Base-by-base conservation (phyloP, 164 flowering plant species). In the Vitis labrusca region DNA sequence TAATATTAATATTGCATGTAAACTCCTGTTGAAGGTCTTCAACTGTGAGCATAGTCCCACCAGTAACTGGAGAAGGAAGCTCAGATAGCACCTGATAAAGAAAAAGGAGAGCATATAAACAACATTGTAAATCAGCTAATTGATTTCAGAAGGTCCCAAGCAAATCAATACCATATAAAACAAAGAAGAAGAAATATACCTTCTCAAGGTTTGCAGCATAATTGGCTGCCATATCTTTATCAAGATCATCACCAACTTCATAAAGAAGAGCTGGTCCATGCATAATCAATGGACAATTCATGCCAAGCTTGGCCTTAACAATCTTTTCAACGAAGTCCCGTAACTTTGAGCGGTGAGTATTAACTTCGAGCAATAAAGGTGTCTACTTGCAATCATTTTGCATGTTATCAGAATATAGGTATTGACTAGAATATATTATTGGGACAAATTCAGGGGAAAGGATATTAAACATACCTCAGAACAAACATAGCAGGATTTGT, bases 201-300 rank as follows among this genome's bases (percentile, higher is more conserved):
- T 92, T 94, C n/a, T 92, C 97, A 75, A 89, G 91, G 71, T 90
- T 94, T 37, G 88, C 83, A 32, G 80, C 80, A 82, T 94, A 94
- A 78, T 77, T 90, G 58, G 90, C 89, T 5, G 80, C 91, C 87
- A 79, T 76, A 66, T 69, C 91, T 75, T 89, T 86, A 14, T 92
- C 98, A 70, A 93, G 93, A 77, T 88, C 99, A 75, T 96, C 99
- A 64, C 99, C 99, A 77, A 84, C 91, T 82, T 96, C 99, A 83
- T 87, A 96, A 23, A 96, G 87, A 70, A 96, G 89, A 61, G 80
- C 75, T 54, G 92, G 30, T n/a, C 97, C 99, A 74, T 83, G 88
- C 95, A 92, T 89, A 56, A 96, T 86, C 64, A 91, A 59, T 15
- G 99, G 98, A 10, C 79, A 80, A 81, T 79, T 85, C 94, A 96